Conservation (phyloP, 2,329 filamentous ascomycete genomes). For the Orbilia brochopaga region DNA sequence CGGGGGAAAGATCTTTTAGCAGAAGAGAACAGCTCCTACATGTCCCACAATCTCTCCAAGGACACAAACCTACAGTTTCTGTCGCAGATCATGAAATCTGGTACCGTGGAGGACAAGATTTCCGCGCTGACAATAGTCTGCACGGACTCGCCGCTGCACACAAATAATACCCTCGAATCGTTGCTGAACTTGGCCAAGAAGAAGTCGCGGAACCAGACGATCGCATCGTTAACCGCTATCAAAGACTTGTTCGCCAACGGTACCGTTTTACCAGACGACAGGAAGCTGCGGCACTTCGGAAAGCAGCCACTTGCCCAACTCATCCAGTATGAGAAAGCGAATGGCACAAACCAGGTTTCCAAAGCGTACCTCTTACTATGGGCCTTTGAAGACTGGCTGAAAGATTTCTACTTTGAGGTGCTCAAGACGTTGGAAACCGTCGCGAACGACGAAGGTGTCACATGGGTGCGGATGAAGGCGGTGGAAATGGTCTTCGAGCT, state of each 20-base stretch:
- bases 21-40: conserved; percentile 77
- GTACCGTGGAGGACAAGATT: conserved; percentile 94
- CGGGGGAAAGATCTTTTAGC: conserved; percentile 78
- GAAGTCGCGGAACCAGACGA: conserved; percentile 87
- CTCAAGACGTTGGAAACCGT: conserved; percentile 89
- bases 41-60: conserved; percentile 71
- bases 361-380: conserved; percentile 81
- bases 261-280: conserved; percentile 78
- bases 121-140: conserved; percentile 92
- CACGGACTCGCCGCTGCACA: conserved; percentile 95
- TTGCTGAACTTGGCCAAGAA: conserved; percentile 85
- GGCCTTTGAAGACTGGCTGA: conserved; percentile 95
- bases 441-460: conserved; percentile 91
- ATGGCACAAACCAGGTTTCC: conserved; percentile 66
- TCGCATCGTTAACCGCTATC: conserved; percentile 87
- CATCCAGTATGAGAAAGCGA: conserved; percentile 71
- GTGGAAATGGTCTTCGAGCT: conserved; percentile 91
- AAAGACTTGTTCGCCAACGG: conserved; percentile 94
- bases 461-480: conserved; percentile 81
- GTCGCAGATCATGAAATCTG: conserved; percentile 93
- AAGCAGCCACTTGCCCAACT: conserved; percentile 70
- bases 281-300: conserved; percentile 79
- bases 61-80: conserved; percentile 94
- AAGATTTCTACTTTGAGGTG: conserved; percentile 89
- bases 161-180: conserved; percentile 84